Conservation (phyloP, 2,329 filamentous ascomycete genomes). For the Fusarium albosuccineum region DNA sequence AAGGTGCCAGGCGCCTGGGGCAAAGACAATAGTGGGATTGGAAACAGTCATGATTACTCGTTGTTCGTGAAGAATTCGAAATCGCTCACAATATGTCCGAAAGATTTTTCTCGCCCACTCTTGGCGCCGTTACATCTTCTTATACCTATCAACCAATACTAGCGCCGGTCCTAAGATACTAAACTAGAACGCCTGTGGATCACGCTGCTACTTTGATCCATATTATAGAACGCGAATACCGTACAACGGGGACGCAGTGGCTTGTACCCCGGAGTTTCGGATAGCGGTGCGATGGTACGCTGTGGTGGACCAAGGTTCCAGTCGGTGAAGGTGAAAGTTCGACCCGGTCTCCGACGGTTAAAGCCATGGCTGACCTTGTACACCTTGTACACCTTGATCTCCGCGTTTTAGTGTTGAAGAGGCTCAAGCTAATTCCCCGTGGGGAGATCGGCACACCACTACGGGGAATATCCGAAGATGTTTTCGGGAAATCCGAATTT, state of each 20-base stretch:
- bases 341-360: too few species aligned
- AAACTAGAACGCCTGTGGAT: not conserved
- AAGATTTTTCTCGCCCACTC: not conserved
- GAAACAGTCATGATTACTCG: conserved; percentile 9
- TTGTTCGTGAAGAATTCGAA: not conserved
- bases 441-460: too few species aligned
- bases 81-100: not conserved
- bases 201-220: not conserved
- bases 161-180: not conserved
- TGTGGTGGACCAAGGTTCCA: too few species aligned
- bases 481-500: not conserved
- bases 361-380: too few species aligned
- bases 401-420: not conserved
- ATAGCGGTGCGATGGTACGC: too few species aligned
- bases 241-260: too few species aligned
- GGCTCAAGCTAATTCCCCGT: too few species aligned
- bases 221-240: too few species aligned
- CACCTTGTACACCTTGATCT: too few species aligned
- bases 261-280: too few species aligned
- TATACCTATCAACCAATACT: not conserved
- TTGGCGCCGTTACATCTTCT: not conserved
- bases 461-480: too few species aligned
- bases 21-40: conserved; percentile 51
- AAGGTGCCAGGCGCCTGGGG: conserved; percentile 56
- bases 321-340: too few species aligned